Base-by-base conservation (phyloP, 352 stramenopile genomes). In the Phytophthora podocarpi region DNA sequence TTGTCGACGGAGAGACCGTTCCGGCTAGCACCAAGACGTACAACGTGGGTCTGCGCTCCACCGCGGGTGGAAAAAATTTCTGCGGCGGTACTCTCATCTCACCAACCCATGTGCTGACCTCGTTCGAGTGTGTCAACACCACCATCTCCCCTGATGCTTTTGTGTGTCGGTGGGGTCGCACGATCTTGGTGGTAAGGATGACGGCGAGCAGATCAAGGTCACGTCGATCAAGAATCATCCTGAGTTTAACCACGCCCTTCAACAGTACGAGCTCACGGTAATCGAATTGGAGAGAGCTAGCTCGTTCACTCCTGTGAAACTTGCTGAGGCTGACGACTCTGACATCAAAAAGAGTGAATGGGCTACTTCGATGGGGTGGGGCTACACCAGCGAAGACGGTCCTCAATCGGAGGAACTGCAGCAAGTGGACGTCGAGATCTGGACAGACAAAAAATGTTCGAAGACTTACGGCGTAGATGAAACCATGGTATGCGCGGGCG, bases 1-100 rank as follows among this genome's bases (percentile, higher is more conserved):
- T 88, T 16, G 35, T 88, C 15, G 66, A 76, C 16, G 72, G 69
- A 2, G 68, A 66, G 1, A 45, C 66, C 1, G 68, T 83, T 12
- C 73, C 70, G 0, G 31, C 43, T 1, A 64, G 68, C 15, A 70
- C 47, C 41, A 76, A 75, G 48, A 77, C 65, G 15, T 87, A 77
- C 37, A 47, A 54, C 1, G 27, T 47, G 10, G 58, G 67, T 15
- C 47, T 80, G 0, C 54, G 59, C 5, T 3, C 36, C 23, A 28
- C 26, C 5, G 15, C 23, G 12, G 50, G 60, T 26, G 57, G 18
- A 35, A 18, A 59, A n/a, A 69, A 2, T n/a, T 20, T 56, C 10
- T 69, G 53, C 10, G n/a, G n/a, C n/a, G n/a, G n/a, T n/a, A n/a
- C n/a, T n/a, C n/a, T n/a, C n/a, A n/a, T n/a, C n/a, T n/a, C n/a